Evolutionary conservation across 23 red algal genomes (phyloP), one percentile per base, ranked within the genome.

Genomic region (Gracilaria gracilis): DNA sequence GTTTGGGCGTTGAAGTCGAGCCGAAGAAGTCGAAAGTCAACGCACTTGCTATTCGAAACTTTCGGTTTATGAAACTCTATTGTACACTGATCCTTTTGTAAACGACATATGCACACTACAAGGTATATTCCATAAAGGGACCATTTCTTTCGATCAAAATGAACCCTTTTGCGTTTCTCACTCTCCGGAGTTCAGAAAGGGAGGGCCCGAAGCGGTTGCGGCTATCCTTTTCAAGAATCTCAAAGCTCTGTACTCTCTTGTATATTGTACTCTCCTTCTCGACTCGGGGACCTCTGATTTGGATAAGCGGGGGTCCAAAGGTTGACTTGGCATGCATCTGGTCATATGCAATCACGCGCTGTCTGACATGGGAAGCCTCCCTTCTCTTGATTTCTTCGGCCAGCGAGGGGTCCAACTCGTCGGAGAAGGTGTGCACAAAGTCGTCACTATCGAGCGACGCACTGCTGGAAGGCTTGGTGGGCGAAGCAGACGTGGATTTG

Each of bases 201-300:
- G 72, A 77, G 3, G 72, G 72, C 11, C 72, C 72, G 72, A 77
- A 77, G 25, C 6, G 0, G 12, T 19, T 9, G 20, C 72, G 72
- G 15, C 72, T 77, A 6, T 50, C 40, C 50, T 34, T 46, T 42
- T 77, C 72, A 19, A 77, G 42, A 1, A 17, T 17, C 38, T 77
- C 72, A 77, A 77, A 77, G 20, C 72, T 77, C 72, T 50, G 72
- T 16, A 77, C 72, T 77, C 72, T 77, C 20, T 17, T n/a, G 42
- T 77, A 77, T 49, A 77, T 77, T 0, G n/a, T 51, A 42, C 72
- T 77, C 14, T 77, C 39, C 42, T 77, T 77, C 39, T 77, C 72
- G n/a, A 77, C 40, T 13, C 42, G 72, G 0, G 72, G 72, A 24
- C 40, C 46, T 51, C n/a, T 28, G 9, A 77, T 35, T 51, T 77